Conservation (phyloP, 179 eudicot species). For the Beta macrorhiza region DNA sequence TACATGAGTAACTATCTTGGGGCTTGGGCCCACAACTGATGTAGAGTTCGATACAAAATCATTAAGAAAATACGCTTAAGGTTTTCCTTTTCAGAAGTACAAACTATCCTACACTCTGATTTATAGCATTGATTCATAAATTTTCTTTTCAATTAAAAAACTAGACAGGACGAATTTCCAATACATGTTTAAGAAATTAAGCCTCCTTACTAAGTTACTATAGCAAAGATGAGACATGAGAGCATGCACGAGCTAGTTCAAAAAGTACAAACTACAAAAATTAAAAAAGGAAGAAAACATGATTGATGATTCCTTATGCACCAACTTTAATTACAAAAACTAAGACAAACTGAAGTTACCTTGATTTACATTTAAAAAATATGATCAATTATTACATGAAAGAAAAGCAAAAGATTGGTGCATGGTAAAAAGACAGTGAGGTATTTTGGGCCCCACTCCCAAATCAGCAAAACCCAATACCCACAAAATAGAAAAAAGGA, state of each 20-base stretch:
- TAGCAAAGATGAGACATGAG: neutral
- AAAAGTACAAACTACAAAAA: neutral
- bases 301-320: neutral
- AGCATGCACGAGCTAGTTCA: neutral
- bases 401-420: conserved; percentile 14
- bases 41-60: too few species aligned
- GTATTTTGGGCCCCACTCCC: neutral
- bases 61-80: too few species aligned
- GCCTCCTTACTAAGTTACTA: neutral
- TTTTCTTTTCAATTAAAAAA: too few species aligned
- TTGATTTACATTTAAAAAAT: neutral
- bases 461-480: neutral
- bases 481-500: neutral
- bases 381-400: neutral
- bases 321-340: neutral
- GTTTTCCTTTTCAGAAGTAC: too few species aligned
- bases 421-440: neutral
- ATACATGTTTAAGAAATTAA: neutral
- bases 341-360: neutral
- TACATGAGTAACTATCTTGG: too few species aligned
- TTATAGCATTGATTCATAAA: too few species aligned
- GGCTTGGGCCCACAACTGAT: too few species aligned
- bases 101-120: too few species aligned
- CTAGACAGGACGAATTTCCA: too few species aligned
- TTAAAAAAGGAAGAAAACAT: neutral